phyloP scores from a whole-genome alignment of 2,329 filamentous ascomycete species.

The Periconia sp. region DNA sequence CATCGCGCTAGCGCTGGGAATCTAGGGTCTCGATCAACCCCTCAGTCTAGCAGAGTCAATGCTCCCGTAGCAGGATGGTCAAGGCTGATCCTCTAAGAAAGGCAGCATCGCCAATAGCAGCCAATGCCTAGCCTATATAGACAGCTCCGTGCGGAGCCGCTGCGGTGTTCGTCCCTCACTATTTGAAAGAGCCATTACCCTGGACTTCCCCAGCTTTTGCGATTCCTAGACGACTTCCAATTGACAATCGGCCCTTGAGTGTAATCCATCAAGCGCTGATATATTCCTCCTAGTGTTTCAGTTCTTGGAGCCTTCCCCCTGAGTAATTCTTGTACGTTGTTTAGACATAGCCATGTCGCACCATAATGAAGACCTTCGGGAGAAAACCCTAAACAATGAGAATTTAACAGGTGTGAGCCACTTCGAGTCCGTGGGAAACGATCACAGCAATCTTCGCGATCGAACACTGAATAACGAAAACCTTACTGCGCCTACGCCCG shows the following conservation, averaged over 20 bases:
- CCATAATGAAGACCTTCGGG: conserved; percentile 12
- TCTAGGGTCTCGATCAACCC: conserved; percentile 13
- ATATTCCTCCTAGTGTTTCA: no score
- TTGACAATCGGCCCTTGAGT: no score
- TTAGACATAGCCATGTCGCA: conserved; percentile 18
- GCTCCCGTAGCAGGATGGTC: conserved; percentile 6
- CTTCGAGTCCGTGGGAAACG: conserved; percentile 14
- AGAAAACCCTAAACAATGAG: conserved; percentile 17
- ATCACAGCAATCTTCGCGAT: conserved; percentile 13
- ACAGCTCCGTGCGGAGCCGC: conserved; percentile 21
- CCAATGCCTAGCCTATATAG: conserved; percentile 5
- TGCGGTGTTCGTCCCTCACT: conserved; percentile 11
- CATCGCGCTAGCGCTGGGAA: conserved; percentile 5
- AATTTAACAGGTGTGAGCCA: conserved; percentile 16
- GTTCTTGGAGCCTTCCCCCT: neutral
- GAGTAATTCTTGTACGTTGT: neutral
- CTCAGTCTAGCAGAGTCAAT: conserved; percentile 12
- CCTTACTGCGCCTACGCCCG: conserved; percentile 18
- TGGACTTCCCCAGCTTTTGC: conserved; percentile 7
- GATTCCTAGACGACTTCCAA: neutral
- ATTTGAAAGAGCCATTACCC: conserved; percentile 16
- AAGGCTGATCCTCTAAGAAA: conserved; percentile 9
- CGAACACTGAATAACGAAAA: conserved; percentile 20
- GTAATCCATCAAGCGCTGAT: no score
- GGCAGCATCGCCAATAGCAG: conserved; percentile 2